phyloP scores from a whole-genome alignment of 805 yeast species.

The Barnettozyma pratensis region DNA sequence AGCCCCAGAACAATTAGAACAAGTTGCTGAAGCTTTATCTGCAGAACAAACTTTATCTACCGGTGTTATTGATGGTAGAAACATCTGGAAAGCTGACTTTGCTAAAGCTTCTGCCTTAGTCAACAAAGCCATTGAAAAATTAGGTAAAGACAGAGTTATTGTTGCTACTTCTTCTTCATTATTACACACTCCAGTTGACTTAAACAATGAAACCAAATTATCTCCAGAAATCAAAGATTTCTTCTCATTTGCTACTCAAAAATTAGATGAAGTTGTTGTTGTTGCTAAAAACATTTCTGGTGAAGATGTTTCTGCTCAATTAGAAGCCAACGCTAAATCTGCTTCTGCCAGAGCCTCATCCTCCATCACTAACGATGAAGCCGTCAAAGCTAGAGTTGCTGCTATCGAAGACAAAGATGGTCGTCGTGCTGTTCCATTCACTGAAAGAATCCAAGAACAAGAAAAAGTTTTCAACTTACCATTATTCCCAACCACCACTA shows the following conservation, averaged over 20 bases:
- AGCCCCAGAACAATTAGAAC: constrained; percentile 92
- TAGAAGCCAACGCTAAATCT: constrained; percentile 83
- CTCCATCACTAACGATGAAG: constrained; percentile 83
- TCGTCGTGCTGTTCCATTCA: constrained; percentile 83
- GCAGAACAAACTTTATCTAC: constrained; percentile 80
- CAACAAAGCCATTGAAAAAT: constrained; percentile 73
- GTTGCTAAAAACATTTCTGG: constrained; percentile 86
- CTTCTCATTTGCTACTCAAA: constrained; percentile 98
- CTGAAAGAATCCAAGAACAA: constrained; percentile 83
- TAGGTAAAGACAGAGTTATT: constrained; percentile 81
- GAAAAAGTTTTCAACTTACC: constrained; percentile 87
- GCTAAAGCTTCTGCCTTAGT: constrained; percentile 80
- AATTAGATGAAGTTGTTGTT: constrained; percentile 84
- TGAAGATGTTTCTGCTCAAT: constrained; percentile 67
- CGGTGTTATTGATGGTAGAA: constrained; percentile 98
- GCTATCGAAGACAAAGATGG: constrained; percentile 70
- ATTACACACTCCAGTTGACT: constrained; percentile 97
- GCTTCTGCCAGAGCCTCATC: constrained; percentile 83
- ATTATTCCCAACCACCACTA: constrained; percentile 99
- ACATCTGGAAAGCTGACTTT: constrained; percentile 98
- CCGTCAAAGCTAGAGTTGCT: constrained; percentile 83
- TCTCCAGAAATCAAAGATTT: constrained; percentile 90
- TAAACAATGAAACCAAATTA: constrained; percentile 86
- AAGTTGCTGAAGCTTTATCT: constrained; percentile 61
- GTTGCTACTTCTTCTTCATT: constrained; percentile 96